Evolutionary conservation across 179 eudicot genomes (phyloP).

Genomic region (Camellia oleifera): DNA sequence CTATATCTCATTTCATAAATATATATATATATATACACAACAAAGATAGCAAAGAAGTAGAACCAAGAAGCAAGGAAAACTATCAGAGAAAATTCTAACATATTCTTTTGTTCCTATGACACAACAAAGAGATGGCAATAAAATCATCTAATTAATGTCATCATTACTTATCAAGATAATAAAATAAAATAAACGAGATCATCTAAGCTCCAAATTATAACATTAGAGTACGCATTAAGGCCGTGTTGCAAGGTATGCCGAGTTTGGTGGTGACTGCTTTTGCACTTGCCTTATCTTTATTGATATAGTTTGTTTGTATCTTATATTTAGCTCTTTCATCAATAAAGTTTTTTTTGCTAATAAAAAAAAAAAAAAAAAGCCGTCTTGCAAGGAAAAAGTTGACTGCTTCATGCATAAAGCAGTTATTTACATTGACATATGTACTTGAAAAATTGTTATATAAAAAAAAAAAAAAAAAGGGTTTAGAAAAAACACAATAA

Average conservation of each 20-base stretch:
- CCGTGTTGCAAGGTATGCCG: background rate
- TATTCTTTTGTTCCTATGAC: background rate
- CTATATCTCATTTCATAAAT: background rate
- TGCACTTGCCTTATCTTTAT: too few species aligned
- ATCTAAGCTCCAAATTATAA: background rate
- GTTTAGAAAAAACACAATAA: background rate
- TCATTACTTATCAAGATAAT: too few species aligned
- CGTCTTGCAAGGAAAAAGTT: background rate
- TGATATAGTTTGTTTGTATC: too few species aligned
- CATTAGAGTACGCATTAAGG: background rate
- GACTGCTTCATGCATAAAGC: background rate
- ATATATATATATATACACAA: too few species aligned
- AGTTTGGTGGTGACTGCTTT: too few species aligned
- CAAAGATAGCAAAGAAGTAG: too few species aligned
- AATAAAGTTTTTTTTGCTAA: too few species aligned
- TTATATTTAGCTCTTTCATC: too few species aligned
- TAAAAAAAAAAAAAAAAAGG: background rate
- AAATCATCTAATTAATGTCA: background rate
- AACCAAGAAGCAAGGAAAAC: background rate
- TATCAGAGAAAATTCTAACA: background rate
- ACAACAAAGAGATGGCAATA: background rate
- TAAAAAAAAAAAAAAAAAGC: background rate
- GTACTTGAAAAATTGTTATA: background rate
- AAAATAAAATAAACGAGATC: background rate
- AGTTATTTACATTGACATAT: background rate